phyloP scores from a whole-genome alignment of 768 basidiomycete species.

The Cyclocybe cylindracea region DNA sequence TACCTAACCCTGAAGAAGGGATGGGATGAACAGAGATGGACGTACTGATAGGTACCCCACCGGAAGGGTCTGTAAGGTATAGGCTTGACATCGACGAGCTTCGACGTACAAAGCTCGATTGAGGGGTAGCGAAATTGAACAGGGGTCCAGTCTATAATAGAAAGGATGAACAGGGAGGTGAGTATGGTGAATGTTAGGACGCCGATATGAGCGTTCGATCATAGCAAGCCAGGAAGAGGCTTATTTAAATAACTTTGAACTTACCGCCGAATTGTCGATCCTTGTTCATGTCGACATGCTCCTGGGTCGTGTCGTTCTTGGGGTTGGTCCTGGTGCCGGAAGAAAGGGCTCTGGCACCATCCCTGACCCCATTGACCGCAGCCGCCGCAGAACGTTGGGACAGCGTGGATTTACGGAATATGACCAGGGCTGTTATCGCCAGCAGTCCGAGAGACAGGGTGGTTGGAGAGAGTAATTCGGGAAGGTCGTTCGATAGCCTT shows the following conservation, averaged over 20 bases:
- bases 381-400: neutral
- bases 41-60: constrained; percentile 65
- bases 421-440: neutral
- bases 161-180: neutral
- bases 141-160: constrained; percentile 51
- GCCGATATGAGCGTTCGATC: neutral
- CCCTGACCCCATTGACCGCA: too few relatives aligned
- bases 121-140: constrained; percentile 52
- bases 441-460: neutral
- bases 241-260: neutral
- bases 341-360: neutral
- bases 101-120: constrained; percentile 40
- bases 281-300: constrained; percentile 9
- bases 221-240: neutral
- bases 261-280: constrained; percentile 24
- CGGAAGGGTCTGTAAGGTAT: constrained; percentile 69
- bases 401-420: neutral
- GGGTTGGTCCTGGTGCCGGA: neutral
- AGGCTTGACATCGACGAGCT: constrained; percentile 48
- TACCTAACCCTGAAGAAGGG: neutral
- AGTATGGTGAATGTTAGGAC: neutral
- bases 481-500: too few relatives aligned
- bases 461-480: too few relatives aligned
- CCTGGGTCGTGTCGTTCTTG: neutral
- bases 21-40: constrained; percentile 6